Conservation (phyloP, 2,329 filamentous ascomycete species). For the Capronia americana region DNA sequence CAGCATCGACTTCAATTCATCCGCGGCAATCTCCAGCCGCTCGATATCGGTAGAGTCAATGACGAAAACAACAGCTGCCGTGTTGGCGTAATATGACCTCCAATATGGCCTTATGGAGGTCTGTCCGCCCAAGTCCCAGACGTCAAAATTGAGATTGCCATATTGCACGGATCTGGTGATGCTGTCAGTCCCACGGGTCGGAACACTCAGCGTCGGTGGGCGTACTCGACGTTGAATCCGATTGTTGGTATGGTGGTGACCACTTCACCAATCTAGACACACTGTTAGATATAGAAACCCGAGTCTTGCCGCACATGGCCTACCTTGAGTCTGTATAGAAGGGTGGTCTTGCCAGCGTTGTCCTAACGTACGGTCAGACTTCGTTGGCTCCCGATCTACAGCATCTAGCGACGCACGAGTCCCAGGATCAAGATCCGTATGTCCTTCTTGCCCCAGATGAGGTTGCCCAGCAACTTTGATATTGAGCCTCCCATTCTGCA, state of each 20-base stretch:
- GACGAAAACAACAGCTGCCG: constrained; percentile 96
- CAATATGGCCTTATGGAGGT: constrained; percentile 99
- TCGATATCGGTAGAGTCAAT: constrained; percentile 98
- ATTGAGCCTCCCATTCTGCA: constrained; percentile 62
- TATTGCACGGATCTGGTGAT: constrained; percentile 77
- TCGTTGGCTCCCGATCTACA: background rate
- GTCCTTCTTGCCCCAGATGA: constrained; percentile 94
- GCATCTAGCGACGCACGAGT: constrained; percentile 69
- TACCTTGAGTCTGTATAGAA: constrained; percentile 95
- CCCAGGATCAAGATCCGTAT: constrained; percentile 94
- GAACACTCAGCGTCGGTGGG: background rate
- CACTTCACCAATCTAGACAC: constrained; percentile 86
- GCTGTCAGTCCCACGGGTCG: constrained; percentile 4
- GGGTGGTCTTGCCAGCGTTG: constrained; percentile 96
- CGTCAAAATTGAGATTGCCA: constrained; percentile 97
- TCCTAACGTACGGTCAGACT: constrained; percentile 64
- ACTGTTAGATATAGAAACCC: constrained; percentile 28
- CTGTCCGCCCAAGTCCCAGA: constrained; percentile 98
- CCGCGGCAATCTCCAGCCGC: constrained; percentile 86
- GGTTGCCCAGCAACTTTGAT: constrained; percentile 67
- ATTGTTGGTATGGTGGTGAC: constrained; percentile 99
- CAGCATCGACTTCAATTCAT: constrained; percentile 92
- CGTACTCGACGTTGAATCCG: constrained; percentile 90
- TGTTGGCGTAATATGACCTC: constrained; percentile 99
- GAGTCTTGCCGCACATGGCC: constrained; percentile 11